These are phyloP conservation scores for Podaxis mareebaensis DNA, from an alignment of 768 basidiomycete species.

Conservation along the genomic window DNA sequence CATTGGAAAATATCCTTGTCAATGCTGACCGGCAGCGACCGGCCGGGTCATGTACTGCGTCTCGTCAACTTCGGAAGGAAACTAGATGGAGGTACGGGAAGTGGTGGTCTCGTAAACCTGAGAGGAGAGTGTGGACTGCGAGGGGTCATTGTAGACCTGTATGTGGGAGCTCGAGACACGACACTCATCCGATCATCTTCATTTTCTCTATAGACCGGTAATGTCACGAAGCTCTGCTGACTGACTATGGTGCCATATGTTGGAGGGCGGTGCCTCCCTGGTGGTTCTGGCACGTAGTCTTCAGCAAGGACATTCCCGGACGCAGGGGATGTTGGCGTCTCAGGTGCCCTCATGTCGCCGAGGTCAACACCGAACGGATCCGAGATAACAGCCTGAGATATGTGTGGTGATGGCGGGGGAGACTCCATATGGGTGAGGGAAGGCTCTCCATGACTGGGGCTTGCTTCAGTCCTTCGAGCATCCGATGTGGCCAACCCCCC, in stretches of 20 bases:
- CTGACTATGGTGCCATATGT: conserved; percentile 3
- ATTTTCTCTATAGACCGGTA: conserved; percentile 8
- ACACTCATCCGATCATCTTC: conserved; percentile 12
- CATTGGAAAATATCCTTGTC: background rate
- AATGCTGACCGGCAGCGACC: background rate
- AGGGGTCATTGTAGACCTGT: conserved; percentile 1
- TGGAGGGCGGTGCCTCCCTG: background rate
- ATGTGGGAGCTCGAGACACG: conserved; percentile 9
- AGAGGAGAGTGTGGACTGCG: background rate
- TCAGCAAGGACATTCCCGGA: background rate
- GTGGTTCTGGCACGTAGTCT: background rate
- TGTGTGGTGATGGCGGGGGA: background rate
- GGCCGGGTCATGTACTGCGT: background rate
- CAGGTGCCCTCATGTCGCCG: conserved; percentile 5
- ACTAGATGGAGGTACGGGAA: conserved; percentile 4
- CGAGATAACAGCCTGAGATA: background rate
- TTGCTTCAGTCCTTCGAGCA: background rate
- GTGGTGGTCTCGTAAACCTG: conserved; percentile 6
- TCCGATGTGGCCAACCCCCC: background rate
- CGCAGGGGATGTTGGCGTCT: conserved; percentile 1
- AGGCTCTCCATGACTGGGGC: background rate
- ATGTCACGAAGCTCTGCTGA: conserved; percentile 4
- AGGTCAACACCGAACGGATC: background rate
- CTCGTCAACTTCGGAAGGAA: background rate
- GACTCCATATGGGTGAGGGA: too few relatives aligned